Evolutionary conservation across 108 stramenopile genomes (phyloP), one percentile per base, ranked within the genome.

Genomic region (Stephanodiscus minutulus): DNA sequence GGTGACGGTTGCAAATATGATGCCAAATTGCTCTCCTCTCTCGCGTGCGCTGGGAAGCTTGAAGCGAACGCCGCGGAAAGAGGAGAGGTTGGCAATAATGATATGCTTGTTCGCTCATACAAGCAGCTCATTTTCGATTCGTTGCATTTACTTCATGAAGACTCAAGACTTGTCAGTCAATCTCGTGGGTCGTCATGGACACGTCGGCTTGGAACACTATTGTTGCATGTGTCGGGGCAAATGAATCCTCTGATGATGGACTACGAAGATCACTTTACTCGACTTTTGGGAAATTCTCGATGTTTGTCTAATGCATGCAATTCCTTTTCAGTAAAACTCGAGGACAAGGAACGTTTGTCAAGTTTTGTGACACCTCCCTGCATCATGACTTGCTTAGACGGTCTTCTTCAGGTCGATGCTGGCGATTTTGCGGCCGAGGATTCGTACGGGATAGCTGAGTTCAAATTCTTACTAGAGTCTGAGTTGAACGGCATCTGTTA

Each of bases 81-180:
- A 61, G 65, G 68, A 31, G 18, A 18, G 50, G 15, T 3, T 29
- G 21, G 35, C 43, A 31, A 62, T 39, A 24, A 33, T 18, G 43
- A 44, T 10, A 4, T 21, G 58, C 68, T 59, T 66, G 71, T 36
- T 41, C 50, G 31, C 36, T 18, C 64, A 11, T 49, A 41, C 29
- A 57, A 66, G 22, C 67, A 66, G 11, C 54, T 49, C 0, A 66
- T 95, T 46, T 91, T 92, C 73, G 86, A 88, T 77, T 64, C 87
- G 0, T 50, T 95, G 48, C 90, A 91, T 65, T 68, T 85, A 8
- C 60, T 95, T 20, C 89, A 88, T 48, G 89, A 95, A 63, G 91
- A 95, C 68, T 76, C 70, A 35, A 86, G 89, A 46, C 76, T 95
- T 24, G 50, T 64, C 53, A 46, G 58, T 57, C 53, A 36, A 70